These are phyloP conservation scores for Rhodofomes roseus DNA, from an alignment of 1,284 basidiomycete genomes.

Conservation along the genomic window DNA sequence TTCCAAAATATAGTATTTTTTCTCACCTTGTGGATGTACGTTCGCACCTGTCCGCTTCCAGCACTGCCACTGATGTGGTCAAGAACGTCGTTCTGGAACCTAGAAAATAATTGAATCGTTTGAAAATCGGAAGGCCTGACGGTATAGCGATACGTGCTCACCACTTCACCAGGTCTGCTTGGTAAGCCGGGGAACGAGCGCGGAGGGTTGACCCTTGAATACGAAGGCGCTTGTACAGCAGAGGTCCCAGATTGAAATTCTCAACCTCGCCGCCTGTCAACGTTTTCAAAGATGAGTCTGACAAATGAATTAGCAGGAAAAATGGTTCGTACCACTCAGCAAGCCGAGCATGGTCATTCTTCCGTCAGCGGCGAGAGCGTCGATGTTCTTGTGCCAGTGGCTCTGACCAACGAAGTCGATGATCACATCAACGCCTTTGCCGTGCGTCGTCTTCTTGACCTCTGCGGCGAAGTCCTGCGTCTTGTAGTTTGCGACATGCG, in stretches of 20 bases:
- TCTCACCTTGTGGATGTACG: conserved; percentile 73
- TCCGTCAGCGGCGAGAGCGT: conserved; percentile 74
- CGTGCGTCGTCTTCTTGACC: conserved; percentile 59
- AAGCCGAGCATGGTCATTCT: conserved; percentile 70
- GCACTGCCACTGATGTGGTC: conserved; percentile 53
- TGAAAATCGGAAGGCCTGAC: conserved; percentile 12
- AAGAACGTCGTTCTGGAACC: conserved; percentile 49
- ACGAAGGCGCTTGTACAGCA: conserved; percentile 84
- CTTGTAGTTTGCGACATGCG: conserved; percentile 84
- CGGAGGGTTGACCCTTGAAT: conserved; percentile 90
- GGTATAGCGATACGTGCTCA: conserved; percentile 25
- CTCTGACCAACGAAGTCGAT: conserved; percentile 87
- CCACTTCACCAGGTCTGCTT: conserved; percentile 71
- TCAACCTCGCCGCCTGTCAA: conserved; percentile 59
- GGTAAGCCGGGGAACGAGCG: conserved; percentile 76
- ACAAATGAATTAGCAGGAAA: not conserved
- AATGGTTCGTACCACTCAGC: conserved; percentile 58
- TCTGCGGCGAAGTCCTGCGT: conserved; percentile 74
- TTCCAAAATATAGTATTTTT: not conserved
- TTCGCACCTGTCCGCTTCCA: conserved; percentile 61
- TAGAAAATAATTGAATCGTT: conserved; percentile 8
- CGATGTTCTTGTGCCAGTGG: conserved; percentile 84
- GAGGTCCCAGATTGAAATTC: conserved; percentile 60
- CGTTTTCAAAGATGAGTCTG: not conserved
- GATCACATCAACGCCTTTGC: conserved; percentile 76